Base-by-base conservation (phyloP, 23 red algal species). In the Chondrus crispus region DNA sequence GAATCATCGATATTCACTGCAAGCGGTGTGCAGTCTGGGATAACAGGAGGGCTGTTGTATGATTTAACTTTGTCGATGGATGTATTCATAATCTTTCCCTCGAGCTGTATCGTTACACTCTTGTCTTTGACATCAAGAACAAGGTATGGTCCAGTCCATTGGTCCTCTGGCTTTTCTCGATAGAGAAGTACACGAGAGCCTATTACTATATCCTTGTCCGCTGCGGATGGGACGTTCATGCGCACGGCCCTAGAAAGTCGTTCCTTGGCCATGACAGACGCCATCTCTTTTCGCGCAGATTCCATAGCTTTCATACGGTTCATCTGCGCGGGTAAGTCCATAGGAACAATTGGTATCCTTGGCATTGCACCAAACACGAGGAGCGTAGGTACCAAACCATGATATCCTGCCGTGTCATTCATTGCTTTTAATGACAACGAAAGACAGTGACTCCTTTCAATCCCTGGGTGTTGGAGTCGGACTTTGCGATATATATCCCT, bases 331-430 rank as follows among this genome's bases (percentile, higher is more conserved):
- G 80, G 2, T 41, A 84, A 40, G 36, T 46, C 42, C 0, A 26
- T 55, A 30, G 80, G 80, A 30, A 1, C 2, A 1, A 84, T 1
- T 26, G 2, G 2, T 0, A 84, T 55, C 48, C 80, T 55, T 0
- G 80, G 80, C 0, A 84, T 84, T 44, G 62, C 80, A n/a, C 80
- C 80, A 63, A 84, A 84, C 29, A 84, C 80, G 0, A 84, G 42
- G 29, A 84, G 39, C 33, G 80, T 84, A 26, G 80, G 80, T n/a
- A 26, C 55, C 14, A 84, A 62, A 30, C 1, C 80, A 37, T 46
- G 29, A 38, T 44, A 29, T n/a, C 52, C 80, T 33, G 80, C 80
- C 42, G 80, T 84, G 33, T 84, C 11, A 1, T 84, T 84, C 24
- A 84, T 1, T 26, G 80, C 80, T 29, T 57, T 66, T 1, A 63